Evolutionary conservation across 345 rosid genomes (phyloP).

Genomic region (Citrus cavaleriei): DNA sequence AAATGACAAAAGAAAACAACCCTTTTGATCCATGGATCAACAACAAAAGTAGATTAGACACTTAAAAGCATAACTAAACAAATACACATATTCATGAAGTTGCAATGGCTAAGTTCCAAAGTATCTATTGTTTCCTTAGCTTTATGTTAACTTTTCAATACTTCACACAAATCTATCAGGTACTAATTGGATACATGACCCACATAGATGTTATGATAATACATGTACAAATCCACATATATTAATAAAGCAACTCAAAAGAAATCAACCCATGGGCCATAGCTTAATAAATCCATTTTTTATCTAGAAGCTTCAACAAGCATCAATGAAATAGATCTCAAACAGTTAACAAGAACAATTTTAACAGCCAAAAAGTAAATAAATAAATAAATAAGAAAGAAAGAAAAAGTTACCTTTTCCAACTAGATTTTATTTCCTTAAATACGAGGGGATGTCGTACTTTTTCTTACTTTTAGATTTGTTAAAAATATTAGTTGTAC

Average conservation of each 20-base stretch:
- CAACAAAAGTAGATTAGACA: neutral
- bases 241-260: neutral
- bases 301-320: neutral
- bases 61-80: neutral
- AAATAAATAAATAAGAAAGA: no score
- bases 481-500: no score
- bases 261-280: neutral
- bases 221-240: neutral
- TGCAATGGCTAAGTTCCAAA: neutral
- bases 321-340: neutral
- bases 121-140: neutral
- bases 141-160: neutral
- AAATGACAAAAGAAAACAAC: neutral
- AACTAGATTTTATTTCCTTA: constrained; percentile 9
- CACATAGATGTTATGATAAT: neutral
- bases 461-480: no score
- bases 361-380: neutral
- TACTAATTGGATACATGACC: neutral
- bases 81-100: neutral
- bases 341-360: neutral
- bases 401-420: neutral
- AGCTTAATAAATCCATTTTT: neutral
- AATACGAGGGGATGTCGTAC: no score
- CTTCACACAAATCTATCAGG: neutral
- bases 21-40: neutral